These are phyloP conservation scores for carrot (Daucus carota) DNA, from an alignment of 129 eudicot species.

Conservation along the genomic window DH1_v3.0 NC_030381.2:49208001-49208500, in stretches of 20 bases:
- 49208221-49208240: neutral
- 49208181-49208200: neutral
- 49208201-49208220: neutral
- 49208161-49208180: constrained; percentile 23
- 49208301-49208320: neutral
- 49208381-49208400: too few relatives aligned
- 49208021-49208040: neutral
- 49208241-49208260: neutral
- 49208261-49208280: neutral
- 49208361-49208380: neutral
- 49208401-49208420: neutral
- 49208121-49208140: constrained; percentile 48
- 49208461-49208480: neutral
- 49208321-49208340: neutral
- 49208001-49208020: neutral
- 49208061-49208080: constrained; percentile 79
- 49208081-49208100: constrained; percentile 67
- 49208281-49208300: neutral
- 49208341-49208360: neutral
- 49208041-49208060: constrained; percentile 81
- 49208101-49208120: constrained; percentile 43
- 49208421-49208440: neutral
- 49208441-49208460: neutral
- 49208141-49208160: constrained; percentile 51
- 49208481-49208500: neutral